Evolutionary conservation across 495 filamentous ascomycete species (phyloP).

Genomic region (Chaetomium tenue): DNA sequence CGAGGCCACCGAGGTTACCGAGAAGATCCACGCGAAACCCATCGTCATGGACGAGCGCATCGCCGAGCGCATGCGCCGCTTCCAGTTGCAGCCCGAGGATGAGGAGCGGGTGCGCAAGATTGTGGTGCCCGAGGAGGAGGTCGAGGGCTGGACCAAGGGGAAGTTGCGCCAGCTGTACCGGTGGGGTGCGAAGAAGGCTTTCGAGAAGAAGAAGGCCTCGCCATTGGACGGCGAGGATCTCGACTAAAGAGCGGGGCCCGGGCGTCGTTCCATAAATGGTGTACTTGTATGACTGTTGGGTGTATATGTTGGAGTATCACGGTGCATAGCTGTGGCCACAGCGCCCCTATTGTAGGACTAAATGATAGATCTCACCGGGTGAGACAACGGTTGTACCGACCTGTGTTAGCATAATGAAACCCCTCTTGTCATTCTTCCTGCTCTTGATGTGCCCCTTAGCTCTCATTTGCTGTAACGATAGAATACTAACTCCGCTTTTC

Average conservation of each 20-base stretch:
- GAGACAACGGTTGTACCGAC: not conserved
- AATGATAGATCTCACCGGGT: constrained; percentile 12
- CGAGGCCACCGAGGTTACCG: constrained; percentile 48
- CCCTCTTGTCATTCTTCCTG: constrained; percentile 9
- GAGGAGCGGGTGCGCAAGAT: constrained; percentile 65
- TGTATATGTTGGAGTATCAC: constrained; percentile 17
- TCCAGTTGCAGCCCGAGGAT: constrained; percentile 62
- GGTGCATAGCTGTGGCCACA: constrained; percentile 8
- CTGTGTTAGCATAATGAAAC: constrained; percentile 18
- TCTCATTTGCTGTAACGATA: too few species aligned
- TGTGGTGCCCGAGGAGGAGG: constrained; percentile 61
- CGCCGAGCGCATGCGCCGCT: constrained; percentile 74
- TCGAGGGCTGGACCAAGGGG: constrained; percentile 62
- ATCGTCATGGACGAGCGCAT: constrained; percentile 79
- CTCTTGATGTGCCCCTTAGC: too few species aligned
- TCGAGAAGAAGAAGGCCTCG: constrained; percentile 28
- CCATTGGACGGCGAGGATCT: constrained; percentile 32
- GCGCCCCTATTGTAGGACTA: constrained; percentile 5
- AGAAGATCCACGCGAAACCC: constrained; percentile 72
- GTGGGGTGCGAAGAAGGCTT: constrained; percentile 39
- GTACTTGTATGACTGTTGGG: constrained; percentile 19
- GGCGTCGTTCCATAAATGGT: not conserved
- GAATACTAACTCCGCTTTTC: too few species aligned
- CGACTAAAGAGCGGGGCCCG: constrained; percentile 13
- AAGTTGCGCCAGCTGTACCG: constrained; percentile 45